phyloP scores from a whole-genome alignment of 2,329 filamentous ascomycete species.

The Nigrospora oryzae region DNA sequence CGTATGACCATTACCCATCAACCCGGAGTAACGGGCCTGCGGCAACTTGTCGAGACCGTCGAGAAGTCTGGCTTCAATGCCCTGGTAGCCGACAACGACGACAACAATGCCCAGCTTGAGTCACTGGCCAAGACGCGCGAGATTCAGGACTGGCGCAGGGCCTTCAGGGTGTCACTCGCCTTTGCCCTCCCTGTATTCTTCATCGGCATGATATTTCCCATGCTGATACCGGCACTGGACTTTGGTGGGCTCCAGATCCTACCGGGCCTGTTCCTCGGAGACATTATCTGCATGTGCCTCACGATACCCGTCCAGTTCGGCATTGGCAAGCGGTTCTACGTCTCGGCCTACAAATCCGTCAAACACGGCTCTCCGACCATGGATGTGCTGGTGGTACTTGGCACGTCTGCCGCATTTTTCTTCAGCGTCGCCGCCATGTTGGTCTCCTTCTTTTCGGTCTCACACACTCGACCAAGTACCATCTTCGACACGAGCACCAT shows the following conservation, averaged over 20 bases:
- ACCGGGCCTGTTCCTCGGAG: conserved; percentile 78
- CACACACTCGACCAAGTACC: conserved; percentile 74
- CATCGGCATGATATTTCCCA: conserved; percentile 89
- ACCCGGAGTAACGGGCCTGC: conserved; percentile 64
- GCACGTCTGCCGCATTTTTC: conserved; percentile 92
- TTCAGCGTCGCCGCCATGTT: conserved; percentile 86
- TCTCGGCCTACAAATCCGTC: conserved; percentile 86
- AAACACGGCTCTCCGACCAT: conserved; percentile 90
- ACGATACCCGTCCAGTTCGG: conserved; percentile 95
- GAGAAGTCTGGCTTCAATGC: conserved; percentile 84
- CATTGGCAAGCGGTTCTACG: conserved; percentile 88
- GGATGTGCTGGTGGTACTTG: conserved; percentile 91
- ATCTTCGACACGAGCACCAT: conserved; percentile 98
- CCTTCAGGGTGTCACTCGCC: conserved; percentile 66
- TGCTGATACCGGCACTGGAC: conserved; percentile 69
- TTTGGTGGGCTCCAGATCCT: conserved; percentile 62
- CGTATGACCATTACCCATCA: conserved; percentile 68
- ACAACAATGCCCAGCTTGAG: conserved; percentile 94
- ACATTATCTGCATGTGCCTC: conserved; percentile 72
- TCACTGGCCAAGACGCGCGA: conserved; percentile 94
- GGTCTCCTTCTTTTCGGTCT: conserved; percentile 66
- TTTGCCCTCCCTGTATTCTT: conserved; percentile 90
- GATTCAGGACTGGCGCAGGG: conserved; percentile 83
- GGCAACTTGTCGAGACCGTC: conserved; percentile 72
- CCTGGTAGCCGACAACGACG: conserved; percentile 80